phyloP scores from a whole-genome alignment of 108 stramenopile species.

The Asterionellopsis glacialis region DNA sequence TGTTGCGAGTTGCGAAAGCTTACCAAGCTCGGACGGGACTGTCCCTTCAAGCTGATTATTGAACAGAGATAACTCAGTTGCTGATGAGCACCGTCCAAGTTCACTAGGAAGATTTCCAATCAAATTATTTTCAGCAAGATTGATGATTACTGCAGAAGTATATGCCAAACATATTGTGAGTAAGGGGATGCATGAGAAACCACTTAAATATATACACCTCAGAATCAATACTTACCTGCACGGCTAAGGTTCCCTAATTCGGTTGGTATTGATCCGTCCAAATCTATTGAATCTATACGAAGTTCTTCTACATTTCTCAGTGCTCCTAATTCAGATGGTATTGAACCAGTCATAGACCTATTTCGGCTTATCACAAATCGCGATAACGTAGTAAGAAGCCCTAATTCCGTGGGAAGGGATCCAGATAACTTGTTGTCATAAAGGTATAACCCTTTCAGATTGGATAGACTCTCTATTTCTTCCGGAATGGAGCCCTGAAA shows the following conservation, averaged over 20 bases:
- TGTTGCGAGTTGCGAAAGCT: background rate
- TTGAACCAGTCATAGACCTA: background rate
- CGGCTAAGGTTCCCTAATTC: background rate
- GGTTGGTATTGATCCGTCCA: background rate
- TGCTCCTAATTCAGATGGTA: background rate
- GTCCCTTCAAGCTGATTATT: background rate
- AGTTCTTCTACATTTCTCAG: background rate
- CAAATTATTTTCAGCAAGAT: background rate
- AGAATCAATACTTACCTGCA: background rate
- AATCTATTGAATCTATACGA: background rate
- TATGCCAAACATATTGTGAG: background rate
- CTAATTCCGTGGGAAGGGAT: conserved; percentile 4
- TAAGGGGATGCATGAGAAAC: background rate
- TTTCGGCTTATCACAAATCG: background rate
- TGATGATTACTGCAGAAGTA: background rate
- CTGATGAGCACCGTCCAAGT: background rate
- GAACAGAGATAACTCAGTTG: background rate
- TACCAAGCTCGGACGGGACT: background rate
- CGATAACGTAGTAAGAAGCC: background rate
- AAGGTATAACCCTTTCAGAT: background rate
- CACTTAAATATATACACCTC: background rate
- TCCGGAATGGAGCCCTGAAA: background rate
- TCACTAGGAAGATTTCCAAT: conserved; percentile 3
- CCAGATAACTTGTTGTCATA: background rate
- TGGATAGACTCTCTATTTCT: background rate